Evolutionary conservation across 768 basidiomycete species (phyloP).

Genomic region (Naganishia vaughanmartiniae): DNA sequence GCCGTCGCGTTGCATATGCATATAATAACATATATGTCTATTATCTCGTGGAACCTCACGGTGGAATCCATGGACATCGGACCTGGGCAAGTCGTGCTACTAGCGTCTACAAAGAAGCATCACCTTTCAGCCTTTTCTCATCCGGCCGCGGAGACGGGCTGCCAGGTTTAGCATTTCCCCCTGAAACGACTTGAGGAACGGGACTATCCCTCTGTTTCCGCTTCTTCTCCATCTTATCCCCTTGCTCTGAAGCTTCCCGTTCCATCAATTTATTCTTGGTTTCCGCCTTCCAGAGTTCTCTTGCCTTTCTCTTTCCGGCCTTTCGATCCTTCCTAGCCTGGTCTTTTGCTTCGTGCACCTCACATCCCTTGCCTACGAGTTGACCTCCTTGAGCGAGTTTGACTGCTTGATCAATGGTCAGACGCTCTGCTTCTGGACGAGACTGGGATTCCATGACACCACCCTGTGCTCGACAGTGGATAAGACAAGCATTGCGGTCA

Average conservation of each 20-base stretch:
- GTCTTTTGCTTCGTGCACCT: conserved; percentile 51
- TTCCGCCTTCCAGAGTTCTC: conserved; percentile 17
- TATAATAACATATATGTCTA: no score
- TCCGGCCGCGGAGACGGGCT: conserved; percentile 12
- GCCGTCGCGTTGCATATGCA: no score
- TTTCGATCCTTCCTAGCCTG: conserved; percentile 41
- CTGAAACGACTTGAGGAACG: not conserved
- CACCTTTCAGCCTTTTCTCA: conserved; percentile 24
- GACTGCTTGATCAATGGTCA: conserved; percentile 30
- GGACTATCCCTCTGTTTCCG: conserved; percentile 16
- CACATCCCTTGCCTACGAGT: conserved; percentile 48
- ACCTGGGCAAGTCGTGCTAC: not conserved
- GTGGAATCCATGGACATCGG: no score
- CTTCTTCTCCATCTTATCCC: conserved; percentile 15
- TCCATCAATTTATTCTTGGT: conserved; percentile 2
- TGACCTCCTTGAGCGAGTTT: conserved; percentile 33
- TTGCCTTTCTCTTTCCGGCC: conserved; percentile 38
- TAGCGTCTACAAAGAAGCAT: not conserved
- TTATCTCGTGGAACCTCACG: no score
- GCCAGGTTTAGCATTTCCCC: not conserved
- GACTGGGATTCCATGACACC: conserved; percentile 31
- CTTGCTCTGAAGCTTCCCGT: not conserved
- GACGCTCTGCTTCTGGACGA: conserved; percentile 31
- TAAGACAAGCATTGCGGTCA: conserved; percentile 43
- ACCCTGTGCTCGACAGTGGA: conserved; percentile 45